Conservation (phyloP, 1,284 basidiomycete species). For the Leccinum solheimii region DNA sequence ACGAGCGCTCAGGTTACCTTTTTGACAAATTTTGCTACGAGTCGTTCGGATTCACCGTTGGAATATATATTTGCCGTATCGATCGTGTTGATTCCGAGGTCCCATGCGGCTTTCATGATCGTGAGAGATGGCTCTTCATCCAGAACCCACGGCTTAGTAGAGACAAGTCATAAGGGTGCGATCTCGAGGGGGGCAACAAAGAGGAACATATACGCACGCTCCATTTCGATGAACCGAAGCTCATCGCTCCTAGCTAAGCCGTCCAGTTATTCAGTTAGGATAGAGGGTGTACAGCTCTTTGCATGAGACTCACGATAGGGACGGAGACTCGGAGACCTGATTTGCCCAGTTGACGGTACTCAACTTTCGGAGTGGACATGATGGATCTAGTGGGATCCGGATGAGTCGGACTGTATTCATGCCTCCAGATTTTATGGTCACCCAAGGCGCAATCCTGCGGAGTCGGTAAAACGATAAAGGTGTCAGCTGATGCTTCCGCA, state of each 20-base stretch:
- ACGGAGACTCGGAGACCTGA: slow-evolving; percentile 52
- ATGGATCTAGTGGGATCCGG: not conserved
- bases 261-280: not conserved
- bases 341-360: slow-evolving; percentile 48
- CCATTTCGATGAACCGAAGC: slow-evolving; percentile 45
- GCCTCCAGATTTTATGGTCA: not conserved
- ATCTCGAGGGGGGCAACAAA: not conserved
- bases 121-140: slow-evolving; percentile 43
- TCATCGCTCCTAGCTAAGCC: slow-evolving; percentile 48
- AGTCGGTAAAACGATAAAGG: not conserved
- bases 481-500: not conserved
- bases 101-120: slow-evolving; percentile 50
- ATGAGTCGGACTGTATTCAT: not conserved
- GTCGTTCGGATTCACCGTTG: slow-evolving; percentile 47
- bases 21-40: slow-evolving; percentile 56
- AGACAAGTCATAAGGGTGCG: not conserved
- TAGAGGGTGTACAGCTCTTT: not conserved
- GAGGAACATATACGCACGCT: slow-evolving; percentile 19
- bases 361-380: slow-evolving; percentile 1
- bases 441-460: not conserved
- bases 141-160: slow-evolving; percentile 42
- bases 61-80: slow-evolving; percentile 63
- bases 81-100: slow-evolving; percentile 45
- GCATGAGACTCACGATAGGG: slow-evolving; percentile 37
- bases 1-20: slow-evolving; percentile 16